These are phyloP conservation scores for Penicillium sp. DNA, from an alignment of 2,329 filamentous ascomycete genomes.

Conservation along the genomic window DNA sequence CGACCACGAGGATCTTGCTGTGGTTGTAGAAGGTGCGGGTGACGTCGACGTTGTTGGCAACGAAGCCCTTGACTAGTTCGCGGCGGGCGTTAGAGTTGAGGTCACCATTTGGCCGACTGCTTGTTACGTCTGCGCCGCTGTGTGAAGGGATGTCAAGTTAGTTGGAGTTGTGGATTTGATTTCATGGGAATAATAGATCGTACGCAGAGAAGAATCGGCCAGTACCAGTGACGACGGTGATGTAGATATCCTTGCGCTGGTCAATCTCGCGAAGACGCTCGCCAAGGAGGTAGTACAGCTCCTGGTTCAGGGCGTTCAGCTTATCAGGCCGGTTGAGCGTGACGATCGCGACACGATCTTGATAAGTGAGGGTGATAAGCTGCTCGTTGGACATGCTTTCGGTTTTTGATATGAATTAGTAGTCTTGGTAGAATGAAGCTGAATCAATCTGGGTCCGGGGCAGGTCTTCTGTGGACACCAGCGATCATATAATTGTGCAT, in stretches of 20 bases:
- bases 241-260: conserved; percentile 74
- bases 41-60: conserved; percentile 83
- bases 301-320: conserved; percentile 76
- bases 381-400: conserved; percentile 44
- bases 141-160: not conserved
- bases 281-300: conserved; percentile 77
- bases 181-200: conserved; percentile 29
- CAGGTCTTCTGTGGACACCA: not conserved
- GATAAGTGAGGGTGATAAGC: conserved; percentile 63
- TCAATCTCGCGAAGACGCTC: conserved; percentile 77
- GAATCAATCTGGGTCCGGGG: conserved; percentile 4
- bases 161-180: not conserved
- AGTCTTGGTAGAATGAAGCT: not conserved
- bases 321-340: conserved; percentile 84
- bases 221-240: conserved; percentile 82
- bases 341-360: conserved; percentile 75
- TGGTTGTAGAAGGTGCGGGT: conserved; percentile 91
- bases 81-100: conserved; percentile 50
- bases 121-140: conserved; percentile 78
- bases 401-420: not conserved
- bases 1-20: conserved; percentile 88
- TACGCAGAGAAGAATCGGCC: conserved; percentile 88
- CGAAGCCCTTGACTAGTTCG: conserved; percentile 72
- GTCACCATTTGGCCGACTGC: conserved; percentile 51
- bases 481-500: conserved; percentile 4